Conservation (phyloP, 1,284 basidiomycete species). For the Chalciporus sp. region DNA sequence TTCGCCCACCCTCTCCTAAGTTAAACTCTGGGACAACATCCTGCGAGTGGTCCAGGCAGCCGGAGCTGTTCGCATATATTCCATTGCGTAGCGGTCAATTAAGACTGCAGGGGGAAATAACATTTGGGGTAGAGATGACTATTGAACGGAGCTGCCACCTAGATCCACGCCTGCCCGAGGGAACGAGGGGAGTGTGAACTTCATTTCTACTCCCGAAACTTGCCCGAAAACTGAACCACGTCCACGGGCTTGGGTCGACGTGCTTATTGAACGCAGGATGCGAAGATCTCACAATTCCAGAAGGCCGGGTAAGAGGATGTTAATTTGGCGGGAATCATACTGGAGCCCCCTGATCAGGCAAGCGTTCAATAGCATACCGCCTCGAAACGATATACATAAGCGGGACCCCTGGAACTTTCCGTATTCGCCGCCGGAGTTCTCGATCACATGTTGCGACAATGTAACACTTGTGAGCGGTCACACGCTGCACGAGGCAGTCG, state of each 20-base stretch:
- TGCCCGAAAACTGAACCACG: neutral
- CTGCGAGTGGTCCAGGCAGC: too few relatives aligned
- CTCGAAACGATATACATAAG: conserved; percentile 94
- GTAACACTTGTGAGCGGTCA: conserved; percentile 94
- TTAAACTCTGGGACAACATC: too few relatives aligned
- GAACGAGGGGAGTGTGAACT: neutral
- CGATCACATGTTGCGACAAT: conserved; percentile 98
- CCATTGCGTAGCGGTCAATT: neutral
- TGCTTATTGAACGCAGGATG: neutral
- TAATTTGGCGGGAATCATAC: conserved; percentile 13
- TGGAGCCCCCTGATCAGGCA: conserved; percentile 91
- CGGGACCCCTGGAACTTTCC: conserved; percentile 93
- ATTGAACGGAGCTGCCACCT: neutral
- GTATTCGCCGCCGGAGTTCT: conserved; percentile 88
- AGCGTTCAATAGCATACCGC: conserved; percentile 88
- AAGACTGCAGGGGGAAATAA: neutral
- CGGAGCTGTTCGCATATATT: neutral
- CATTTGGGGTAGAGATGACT: neutral
- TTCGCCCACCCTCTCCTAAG: neutral
- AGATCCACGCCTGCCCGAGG: neutral
- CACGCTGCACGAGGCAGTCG: conserved; percentile 96
- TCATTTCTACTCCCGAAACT: neutral
- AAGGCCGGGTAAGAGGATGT: neutral
- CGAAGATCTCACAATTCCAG: conserved; percentile 9
- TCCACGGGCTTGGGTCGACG: neutral